Evolutionary conservation across 768 basidiomycete species (phyloP).

Genomic region (Agrocybe praecox): DNA sequence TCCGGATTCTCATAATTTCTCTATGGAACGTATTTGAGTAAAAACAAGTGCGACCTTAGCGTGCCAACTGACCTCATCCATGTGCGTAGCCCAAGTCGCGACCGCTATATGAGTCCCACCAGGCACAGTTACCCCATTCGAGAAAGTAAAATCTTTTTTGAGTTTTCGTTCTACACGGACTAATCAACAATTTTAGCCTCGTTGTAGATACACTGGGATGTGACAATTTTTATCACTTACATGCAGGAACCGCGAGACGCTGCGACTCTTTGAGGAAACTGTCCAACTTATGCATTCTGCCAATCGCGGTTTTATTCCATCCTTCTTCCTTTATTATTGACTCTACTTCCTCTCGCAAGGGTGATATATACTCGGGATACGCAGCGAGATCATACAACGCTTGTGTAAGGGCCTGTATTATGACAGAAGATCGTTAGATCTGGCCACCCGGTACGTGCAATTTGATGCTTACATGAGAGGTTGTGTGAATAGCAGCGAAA

Average conservation of each 20-base stretch:
- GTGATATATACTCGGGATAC: conserved; percentile 31
- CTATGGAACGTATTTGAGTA: background rate
- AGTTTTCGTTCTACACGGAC: conserved; percentile 32
- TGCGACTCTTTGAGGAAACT: conserved; percentile 47
- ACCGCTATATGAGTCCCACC: conserved; percentile 36
- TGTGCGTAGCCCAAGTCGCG: conserved; percentile 31
- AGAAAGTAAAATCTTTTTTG: conserved; percentile 42
- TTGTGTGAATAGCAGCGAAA: conserved; percentile 33
- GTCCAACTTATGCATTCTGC: conserved; percentile 43
- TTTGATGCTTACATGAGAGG: conserved; percentile 5
- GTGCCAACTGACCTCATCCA: conserved; percentile 14
- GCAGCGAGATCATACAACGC: conserved; percentile 39
- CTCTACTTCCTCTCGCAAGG: conserved; percentile 48
- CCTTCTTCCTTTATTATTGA: conserved; percentile 34
- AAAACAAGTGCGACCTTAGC: background rate
- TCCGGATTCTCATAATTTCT: conserved; percentile 25
- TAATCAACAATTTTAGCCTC: background rate
- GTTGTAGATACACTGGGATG: no score
- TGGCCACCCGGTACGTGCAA: background rate
- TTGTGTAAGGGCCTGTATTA: conserved; percentile 35
- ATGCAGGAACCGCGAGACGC: conserved; percentile 8
- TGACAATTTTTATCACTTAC: background rate
- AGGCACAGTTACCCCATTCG: conserved; percentile 43
- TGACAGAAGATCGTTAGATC: conserved; percentile 2
- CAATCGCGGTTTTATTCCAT: conserved; percentile 36